Evolutionary conservation across 305 asterid genomes (phyloP).

Genomic region (Fraxinus angustifolia): DNA sequence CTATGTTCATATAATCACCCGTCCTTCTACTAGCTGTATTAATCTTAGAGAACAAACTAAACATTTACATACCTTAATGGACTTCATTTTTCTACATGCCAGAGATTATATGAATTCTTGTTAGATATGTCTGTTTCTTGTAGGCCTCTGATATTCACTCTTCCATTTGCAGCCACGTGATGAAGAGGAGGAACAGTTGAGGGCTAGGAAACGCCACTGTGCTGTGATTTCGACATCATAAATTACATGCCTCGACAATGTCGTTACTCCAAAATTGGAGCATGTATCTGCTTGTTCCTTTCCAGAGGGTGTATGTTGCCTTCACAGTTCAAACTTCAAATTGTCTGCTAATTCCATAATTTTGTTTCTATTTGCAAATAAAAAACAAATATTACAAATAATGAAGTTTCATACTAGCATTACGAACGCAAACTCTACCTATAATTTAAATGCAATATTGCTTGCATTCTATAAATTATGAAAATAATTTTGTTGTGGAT

Average conservation of each 20-base stretch:
- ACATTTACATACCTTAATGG: background rate
- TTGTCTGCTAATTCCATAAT: background rate
- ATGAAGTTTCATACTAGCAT: background rate
- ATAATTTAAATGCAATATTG: background rate
- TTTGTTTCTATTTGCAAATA: background rate
- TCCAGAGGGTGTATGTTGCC: background rate
- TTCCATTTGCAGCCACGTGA: conserved; percentile 46
- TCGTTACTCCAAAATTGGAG: background rate
- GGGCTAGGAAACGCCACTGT: conserved; percentile 50
- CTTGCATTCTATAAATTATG: background rate
- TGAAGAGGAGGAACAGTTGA: conserved; percentile 41
- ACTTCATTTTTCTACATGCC: background rate
- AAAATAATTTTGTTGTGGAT: too few species aligned
- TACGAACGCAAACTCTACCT: background rate
- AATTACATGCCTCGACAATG: background rate
- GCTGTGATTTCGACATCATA: conserved; percentile 28
- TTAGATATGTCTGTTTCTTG: background rate
- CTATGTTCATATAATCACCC: background rate
- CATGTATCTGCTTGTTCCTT: background rate
- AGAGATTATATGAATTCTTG: background rate
- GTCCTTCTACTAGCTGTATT: background rate
- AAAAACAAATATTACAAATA: background rate
- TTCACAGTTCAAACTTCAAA: background rate
- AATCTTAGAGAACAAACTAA: background rate
- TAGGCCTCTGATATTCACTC: background rate